Conservation (phyloP, 192 early-diverging fungal species). For the Lobulomyces angularis region DNA sequence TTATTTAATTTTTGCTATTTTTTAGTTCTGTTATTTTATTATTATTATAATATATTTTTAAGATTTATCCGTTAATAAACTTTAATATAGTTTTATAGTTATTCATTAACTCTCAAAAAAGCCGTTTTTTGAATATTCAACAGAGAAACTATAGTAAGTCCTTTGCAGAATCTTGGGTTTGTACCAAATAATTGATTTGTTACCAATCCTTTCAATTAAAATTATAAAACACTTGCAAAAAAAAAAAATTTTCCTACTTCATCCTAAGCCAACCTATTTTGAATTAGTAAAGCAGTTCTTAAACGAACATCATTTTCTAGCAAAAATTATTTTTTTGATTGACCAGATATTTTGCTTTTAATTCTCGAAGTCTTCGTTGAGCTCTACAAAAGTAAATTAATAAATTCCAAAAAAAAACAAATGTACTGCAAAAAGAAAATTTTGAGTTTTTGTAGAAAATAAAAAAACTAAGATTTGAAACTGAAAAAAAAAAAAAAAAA, state of each 20-base stretch:
- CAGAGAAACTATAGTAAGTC: no score
- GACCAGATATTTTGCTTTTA: constrained; percentile 78
- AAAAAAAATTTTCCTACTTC: constrained; percentile 40
- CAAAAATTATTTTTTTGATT: constrained; percentile 90
- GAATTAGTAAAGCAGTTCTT: constrained; percentile 81
- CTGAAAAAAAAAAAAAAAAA: constrained; percentile 8
- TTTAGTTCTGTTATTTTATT: no score
- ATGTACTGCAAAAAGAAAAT: no score
- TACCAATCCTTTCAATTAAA: constrained; percentile 58
- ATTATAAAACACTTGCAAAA: constrained; percentile 2
- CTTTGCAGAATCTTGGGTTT: no score
- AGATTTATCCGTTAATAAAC: no score
- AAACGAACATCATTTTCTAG: constrained; percentile 86
- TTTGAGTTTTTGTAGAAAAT: no score
- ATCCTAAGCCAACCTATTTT: constrained; percentile 82
- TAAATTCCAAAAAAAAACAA: constrained; percentile 5
- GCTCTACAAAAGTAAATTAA: constrained; percentile 22
- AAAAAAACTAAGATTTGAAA: constrained; percentile 1
- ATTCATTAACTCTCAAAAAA: no score
- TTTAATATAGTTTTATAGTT: no score
- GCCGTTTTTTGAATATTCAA: no score
- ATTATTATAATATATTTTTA: no score
- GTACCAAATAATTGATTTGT: no score
- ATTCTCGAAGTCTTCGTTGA: constrained; percentile 70
- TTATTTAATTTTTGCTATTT: no score